Percentiles rank a stretch among this genome's conserved stretches.
Conservation (phyloP, 306 rosid genomes). For the Quercus engelmannii region DNA sequence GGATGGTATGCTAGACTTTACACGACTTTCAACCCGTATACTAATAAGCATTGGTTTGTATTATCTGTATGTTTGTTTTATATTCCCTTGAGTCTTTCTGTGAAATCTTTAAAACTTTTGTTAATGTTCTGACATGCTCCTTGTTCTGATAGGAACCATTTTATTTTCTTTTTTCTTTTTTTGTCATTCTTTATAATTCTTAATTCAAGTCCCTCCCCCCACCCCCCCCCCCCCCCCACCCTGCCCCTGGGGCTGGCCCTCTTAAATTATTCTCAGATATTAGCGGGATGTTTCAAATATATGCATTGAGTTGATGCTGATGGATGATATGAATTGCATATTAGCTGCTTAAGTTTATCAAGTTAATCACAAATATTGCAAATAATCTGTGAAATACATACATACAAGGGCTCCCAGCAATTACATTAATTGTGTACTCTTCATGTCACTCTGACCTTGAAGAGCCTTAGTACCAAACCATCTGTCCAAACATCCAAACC, state of each 20-base stretch:
- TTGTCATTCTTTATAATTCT: not conserved
- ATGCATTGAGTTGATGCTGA: not conserved
- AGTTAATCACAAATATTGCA: not conserved
- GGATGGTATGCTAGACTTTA: conserved; percentile 52
- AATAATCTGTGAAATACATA: not conserved
- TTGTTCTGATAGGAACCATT: not conserved
- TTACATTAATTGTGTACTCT: not conserved
- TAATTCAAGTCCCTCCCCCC: no score
- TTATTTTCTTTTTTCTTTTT: not conserved
- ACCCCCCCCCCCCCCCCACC: no score
- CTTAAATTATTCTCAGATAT: not conserved
- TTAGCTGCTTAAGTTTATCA: not conserved
- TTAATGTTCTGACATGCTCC: not conserved
- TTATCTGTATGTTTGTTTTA: not conserved
- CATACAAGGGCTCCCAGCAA: not conserved
- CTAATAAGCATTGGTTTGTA: conserved; percentile 1
- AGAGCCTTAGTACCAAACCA: not conserved
- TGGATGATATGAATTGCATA: not conserved
- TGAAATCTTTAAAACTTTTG: conserved; percentile 1
- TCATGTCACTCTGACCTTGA: not conserved
- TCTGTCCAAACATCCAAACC: not conserved
- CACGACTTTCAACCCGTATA: conserved; percentile 1
- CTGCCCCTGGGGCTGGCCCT: no score
- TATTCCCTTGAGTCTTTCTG: conserved; percentile 1
- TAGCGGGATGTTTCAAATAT: not conserved